Evolutionary conservation across 2,329 filamentous ascomycete species (phyloP).

Genomic region (Seiridium unicorne): DNA sequence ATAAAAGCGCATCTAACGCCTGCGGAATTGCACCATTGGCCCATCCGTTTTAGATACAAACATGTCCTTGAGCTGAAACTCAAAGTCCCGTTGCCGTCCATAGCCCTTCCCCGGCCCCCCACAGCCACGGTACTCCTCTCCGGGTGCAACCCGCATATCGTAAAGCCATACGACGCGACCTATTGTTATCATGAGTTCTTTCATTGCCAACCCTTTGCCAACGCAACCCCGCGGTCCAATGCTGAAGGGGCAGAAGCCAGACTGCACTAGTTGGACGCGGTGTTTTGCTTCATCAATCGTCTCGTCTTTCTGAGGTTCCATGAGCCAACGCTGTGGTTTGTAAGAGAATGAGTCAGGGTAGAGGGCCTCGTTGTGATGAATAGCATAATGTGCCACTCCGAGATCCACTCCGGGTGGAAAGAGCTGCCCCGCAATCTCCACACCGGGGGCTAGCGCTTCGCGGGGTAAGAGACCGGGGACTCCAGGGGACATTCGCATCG

Average conservation of each 20-base stretch:
- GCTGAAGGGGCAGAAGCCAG: slow-evolving; percentile 73
- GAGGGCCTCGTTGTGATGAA: slow-evolving; percentile 65
- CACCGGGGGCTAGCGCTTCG: slow-evolving; percentile 54
- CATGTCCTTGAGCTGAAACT: slow-evolving; percentile 4
- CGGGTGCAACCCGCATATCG: slow-evolving; percentile 40
- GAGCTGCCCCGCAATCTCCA: slow-evolving; percentile 48
- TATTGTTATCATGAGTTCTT: slow-evolving; percentile 63
- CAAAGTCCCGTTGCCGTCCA: not conserved
- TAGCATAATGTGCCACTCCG: slow-evolving; percentile 64
- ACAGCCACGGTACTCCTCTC: slow-evolving; percentile 18
- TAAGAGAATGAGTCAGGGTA: slow-evolving; percentile 58
- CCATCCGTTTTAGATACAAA: slow-evolving; percentile 4
- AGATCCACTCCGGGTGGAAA: slow-evolving; percentile 61
- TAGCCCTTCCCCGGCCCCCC: not conserved
- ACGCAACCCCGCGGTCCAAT: slow-evolving; percentile 70
- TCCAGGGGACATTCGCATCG: slow-evolving; percentile 60
- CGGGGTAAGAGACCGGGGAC: slow-evolving; percentile 59
- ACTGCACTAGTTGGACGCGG: slow-evolving; percentile 56
- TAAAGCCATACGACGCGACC: slow-evolving; percentile 61
- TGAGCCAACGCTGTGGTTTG: slow-evolving; percentile 64
- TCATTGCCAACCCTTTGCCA: slow-evolving; percentile 66
- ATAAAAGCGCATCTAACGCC: not conserved
- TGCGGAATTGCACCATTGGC: not conserved
- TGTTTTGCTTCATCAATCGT: slow-evolving; percentile 30
- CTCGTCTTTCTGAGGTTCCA: slow-evolving; percentile 37